These are phyloP conservation scores for Coprinellus micaceus DNA, from an alignment of 768 basidiomycete species.

Conservation along the genomic window DNA sequence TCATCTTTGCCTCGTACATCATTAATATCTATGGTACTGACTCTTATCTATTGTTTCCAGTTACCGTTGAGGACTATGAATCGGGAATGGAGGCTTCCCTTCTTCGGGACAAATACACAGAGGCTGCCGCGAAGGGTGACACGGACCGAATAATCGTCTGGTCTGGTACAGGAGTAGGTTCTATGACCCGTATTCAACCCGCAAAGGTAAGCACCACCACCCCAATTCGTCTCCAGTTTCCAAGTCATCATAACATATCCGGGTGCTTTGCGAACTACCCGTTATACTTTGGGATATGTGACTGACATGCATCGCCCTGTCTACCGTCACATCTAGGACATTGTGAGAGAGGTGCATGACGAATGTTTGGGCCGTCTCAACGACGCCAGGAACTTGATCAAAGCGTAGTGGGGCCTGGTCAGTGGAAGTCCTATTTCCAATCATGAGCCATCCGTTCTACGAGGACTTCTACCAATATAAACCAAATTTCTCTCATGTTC, in stretches of 20 bases:
- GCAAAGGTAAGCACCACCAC: conserved; percentile 32
- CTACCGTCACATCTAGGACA: too few relatives aligned
- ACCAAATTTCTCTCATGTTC: too few relatives aligned
- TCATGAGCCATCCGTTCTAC: neutral
- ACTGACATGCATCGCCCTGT: neutral
- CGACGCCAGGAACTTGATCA: neutral
- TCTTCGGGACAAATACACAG: conserved; percentile 41
- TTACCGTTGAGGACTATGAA: conserved; percentile 55
- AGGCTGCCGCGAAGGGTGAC: conserved; percentile 44
- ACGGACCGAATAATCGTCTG: conserved; percentile 55
- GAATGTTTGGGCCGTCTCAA: conserved; percentile 39
- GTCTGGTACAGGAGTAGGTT: conserved; percentile 64
- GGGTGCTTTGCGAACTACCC: too few relatives aligned
- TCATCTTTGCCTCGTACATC: conserved; percentile 2
- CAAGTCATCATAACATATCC: too few relatives aligned
- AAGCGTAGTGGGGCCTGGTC: neutral
- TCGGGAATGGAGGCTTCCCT: conserved; percentile 40
- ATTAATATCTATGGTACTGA: neutral
- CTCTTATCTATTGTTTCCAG: conserved; percentile 26
- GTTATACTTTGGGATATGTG: too few relatives aligned
- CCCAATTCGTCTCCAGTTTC: too few relatives aligned
- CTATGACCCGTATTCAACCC: conserved; percentile 41
- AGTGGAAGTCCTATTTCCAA: neutral
- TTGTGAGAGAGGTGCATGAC: conserved; percentile 49
- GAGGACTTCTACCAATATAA: neutral